These are phyloP conservation scores for Nemania bipapillata DNA, from an alignment of 2,329 filamentous ascomycete species.

Conservation along the genomic window DNA sequence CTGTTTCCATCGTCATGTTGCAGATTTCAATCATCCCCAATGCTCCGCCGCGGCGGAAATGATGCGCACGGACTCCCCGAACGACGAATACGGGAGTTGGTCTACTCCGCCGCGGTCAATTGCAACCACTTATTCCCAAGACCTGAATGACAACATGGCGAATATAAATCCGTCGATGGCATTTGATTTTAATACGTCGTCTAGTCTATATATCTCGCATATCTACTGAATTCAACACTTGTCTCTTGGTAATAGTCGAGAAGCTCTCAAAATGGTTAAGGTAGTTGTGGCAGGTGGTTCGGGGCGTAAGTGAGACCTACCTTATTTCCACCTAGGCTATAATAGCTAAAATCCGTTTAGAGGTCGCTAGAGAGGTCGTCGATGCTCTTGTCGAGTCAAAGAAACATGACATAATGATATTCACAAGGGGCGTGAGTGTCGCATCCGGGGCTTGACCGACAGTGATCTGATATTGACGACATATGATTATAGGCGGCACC, in stretches of 20 bases:
- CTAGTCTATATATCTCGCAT: background rate
- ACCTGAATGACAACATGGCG: background rate
- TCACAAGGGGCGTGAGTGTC: constrained; percentile 59
- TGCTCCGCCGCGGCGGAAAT: constrained; percentile 29
- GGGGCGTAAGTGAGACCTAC: constrained; percentile 52
- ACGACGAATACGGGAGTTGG: background rate
- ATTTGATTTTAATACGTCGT: constrained; percentile 46
- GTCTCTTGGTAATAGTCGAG: background rate
- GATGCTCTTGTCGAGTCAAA: constrained; percentile 60
- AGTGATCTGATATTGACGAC: background rate
- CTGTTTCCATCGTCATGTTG: background rate
- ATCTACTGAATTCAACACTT: background rate
- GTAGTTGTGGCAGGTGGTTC: constrained; percentile 59
- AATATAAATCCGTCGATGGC: background rate
- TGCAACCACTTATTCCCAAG: background rate
- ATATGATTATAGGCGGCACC: constrained; percentile 44
- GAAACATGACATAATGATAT: constrained; percentile 64
- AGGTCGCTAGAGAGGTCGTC: constrained; percentile 64
- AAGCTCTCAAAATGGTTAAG: constrained; percentile 55
- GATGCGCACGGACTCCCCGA: background rate
- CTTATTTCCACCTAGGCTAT: no score
- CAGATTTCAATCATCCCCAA: background rate
- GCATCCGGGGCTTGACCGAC: background rate
- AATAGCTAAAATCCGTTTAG: constrained; percentile 48
- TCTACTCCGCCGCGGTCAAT: constrained; percentile 35